These are phyloP conservation scores for Phallus indusiatus DNA, from an alignment of 768 basidiomycete genomes.

Conservation along the genomic window DNA sequence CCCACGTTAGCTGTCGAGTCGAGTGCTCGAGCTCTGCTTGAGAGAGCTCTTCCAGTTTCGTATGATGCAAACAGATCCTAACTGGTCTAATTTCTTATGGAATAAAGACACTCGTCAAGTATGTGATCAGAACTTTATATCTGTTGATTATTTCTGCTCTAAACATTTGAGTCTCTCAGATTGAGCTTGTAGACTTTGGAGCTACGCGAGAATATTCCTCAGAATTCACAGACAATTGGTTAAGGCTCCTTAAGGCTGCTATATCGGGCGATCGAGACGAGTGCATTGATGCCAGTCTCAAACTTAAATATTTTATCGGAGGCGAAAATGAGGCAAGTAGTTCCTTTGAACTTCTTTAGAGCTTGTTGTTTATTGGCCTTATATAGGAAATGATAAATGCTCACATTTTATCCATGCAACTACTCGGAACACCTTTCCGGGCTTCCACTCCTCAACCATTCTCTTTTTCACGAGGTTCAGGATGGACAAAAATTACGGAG, in stretches of 20 bases:
- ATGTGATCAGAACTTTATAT: conserved; percentile 1
- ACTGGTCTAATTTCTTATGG: conserved; percentile 97
- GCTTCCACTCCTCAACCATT: conserved; percentile 57
- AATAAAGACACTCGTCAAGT: conserved; percentile 58
- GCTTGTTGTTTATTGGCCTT: background rate
- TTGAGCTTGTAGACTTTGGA: conserved; percentile 92
- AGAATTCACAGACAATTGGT: conserved; percentile 85
- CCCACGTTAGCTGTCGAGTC: conserved; percentile 62
- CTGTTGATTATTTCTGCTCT: background rate
- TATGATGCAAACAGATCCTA: conserved; percentile 97
- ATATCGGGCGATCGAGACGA: conserved; percentile 53
- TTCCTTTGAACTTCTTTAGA: background rate
- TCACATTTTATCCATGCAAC: conserved; percentile 72
- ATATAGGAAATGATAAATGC: conserved; percentile 74
- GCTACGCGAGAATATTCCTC: conserved; percentile 82
- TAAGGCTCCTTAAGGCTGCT: conserved; percentile 73
- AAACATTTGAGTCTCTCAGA: conserved; percentile 25
- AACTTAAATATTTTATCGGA: conserved; percentile 85
- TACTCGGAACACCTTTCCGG: conserved; percentile 83
- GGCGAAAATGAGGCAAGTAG: conserved; percentile 66
- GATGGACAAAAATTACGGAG: conserved; percentile 64
- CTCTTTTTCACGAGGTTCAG: conserved; percentile 58
- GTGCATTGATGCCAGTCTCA: conserved; percentile 66
- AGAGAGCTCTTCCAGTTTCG: conserved; percentile 86
- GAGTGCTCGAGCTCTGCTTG: conserved; percentile 78